These are phyloP conservation scores for Rhizopogon rudus DNA, from an alignment of 768 basidiomycete genomes.

Conservation along the genomic window DNA sequence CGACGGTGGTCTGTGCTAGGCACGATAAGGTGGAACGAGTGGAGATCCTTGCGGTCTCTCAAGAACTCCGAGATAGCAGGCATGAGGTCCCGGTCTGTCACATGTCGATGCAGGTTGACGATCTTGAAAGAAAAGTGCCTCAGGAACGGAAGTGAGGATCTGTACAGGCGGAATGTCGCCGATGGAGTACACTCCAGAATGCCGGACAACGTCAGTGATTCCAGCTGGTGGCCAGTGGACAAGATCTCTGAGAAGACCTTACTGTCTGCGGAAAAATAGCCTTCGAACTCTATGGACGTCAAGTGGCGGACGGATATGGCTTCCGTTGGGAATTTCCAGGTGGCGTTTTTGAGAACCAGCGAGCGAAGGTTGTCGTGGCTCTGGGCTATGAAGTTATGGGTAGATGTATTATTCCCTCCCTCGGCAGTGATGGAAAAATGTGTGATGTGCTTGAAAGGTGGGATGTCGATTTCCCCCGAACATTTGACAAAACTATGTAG, in stretches of 20 bases:
- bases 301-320: constrained; percentile 57
- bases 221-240: constrained; percentile 55
- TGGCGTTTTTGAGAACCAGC: constrained; percentile 47
- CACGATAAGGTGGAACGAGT: constrained; percentile 48
- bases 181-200: constrained; percentile 48
- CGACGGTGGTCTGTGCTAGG: constrained; percentile 39
- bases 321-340: constrained; percentile 53
- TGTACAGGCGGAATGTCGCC: constrained; percentile 41
- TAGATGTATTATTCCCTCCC: constrained; percentile 32
- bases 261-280: constrained; percentile 45
- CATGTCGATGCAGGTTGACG: constrained; percentile 35
- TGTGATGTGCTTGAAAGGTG: constrained; percentile 49
- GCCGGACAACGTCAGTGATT: constrained; percentile 52
- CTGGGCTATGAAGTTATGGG: constrained; percentile 46
- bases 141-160: constrained; percentile 52
- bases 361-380: constrained; percentile 50
- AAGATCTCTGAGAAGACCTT: constrained; percentile 58
- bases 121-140: constrained; percentile 58
- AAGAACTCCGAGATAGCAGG: constrained; percentile 66
- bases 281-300: constrained; percentile 57
- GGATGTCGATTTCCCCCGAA: constrained; percentile 39
- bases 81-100: constrained; percentile 58
- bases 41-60: constrained; percentile 46
- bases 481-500: constrained; percentile 29
- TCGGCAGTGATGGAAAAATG: constrained; percentile 54